Percentiles rank a stretch among this genome's conserved stretches.
Evolutionary conservation across 2,329 filamentous ascomycete genomes (phyloP).

Genomic region (Fusarium sacchari): DNA sequence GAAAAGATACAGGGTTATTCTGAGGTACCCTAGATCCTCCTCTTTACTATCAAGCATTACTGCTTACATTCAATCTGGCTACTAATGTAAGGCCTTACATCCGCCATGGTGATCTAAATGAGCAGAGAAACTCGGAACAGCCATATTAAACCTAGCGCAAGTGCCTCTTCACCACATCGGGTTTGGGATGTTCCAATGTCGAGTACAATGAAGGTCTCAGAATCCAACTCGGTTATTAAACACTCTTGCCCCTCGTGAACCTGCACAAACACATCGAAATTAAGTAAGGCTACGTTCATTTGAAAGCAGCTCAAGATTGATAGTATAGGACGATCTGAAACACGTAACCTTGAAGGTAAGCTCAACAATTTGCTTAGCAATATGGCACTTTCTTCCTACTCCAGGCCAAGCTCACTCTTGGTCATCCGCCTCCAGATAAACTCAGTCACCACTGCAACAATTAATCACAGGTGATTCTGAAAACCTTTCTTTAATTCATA

Average conservation of each 20-base stretch:
- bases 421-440: too few relatives aligned
- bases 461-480: too few relatives aligned
- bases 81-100: not conserved
- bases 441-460: too few relatives aligned
- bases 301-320: accelerated
- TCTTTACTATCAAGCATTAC: accelerated
- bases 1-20: not conserved
- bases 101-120: accelerated
- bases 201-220: accelerated
- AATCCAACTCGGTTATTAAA: accelerated
- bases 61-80: too few relatives aligned
- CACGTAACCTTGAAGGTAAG: too few relatives aligned
- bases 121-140: not conserved
- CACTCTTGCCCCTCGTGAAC: not conserved
- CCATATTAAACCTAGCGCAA: accelerated
- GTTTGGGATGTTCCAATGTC: accelerated
- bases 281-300: too few relatives aligned
- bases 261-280: not conserved
- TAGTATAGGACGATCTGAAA: too few relatives aligned
- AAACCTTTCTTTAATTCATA: too few relatives aligned
- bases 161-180: not conserved
- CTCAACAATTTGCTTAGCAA: too few relatives aligned
- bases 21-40: accelerated
- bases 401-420: too few relatives aligned
- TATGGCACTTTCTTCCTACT: too few relatives aligned